These are phyloP conservation scores for Thraustotheca clavata DNA, from an alignment of 352 stramenopile species.

Conservation along the genomic window DNA sequence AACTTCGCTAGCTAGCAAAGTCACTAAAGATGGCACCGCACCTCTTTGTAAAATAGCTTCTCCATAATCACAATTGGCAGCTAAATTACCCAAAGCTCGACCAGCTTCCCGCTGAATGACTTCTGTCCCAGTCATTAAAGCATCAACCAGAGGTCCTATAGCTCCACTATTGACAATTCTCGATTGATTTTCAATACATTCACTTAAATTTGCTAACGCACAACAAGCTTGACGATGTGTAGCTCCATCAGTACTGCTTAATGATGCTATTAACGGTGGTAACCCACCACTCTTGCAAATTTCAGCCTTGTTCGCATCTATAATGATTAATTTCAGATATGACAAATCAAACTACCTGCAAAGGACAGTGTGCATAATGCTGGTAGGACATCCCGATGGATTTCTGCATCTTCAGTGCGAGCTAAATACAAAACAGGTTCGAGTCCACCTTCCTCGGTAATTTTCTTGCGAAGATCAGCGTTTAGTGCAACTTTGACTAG, in stretches of 20 bases:
- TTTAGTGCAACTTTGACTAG: conserved; percentile 95
- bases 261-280: conserved; percentile 75
- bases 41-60: conserved; percentile 87
- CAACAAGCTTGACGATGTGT: conserved; percentile 91
- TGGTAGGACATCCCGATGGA: conserved; percentile 88
- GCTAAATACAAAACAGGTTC: conserved; percentile 95
- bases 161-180: conserved; percentile 82
- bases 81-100: conserved; percentile 90
- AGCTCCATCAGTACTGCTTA: conserved; percentile 58
- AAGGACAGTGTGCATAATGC: conserved; percentile 90
- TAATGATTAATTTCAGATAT: not conserved
- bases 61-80: conserved; percentile 92
- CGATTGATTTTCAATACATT: conserved; percentile 91
- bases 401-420: conserved; percentile 84
- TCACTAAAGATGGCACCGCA: conserved; percentile 73
- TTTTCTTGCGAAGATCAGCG: conserved; percentile 87
- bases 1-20: conserved; percentile 83
- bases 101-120: conserved; percentile 89
- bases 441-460: conserved; percentile 93
- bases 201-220: conserved; percentile 91
- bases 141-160: conserved; percentile 79
- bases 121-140: conserved; percentile 60
- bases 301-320: conserved; percentile 90
- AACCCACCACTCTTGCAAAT: conserved; percentile 93
- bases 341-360: conserved; percentile 24